Evolutionary conservation across 805 yeast species (phyloP), one percentile per base, ranked within the genome.

Genomic region (Yamadazyma laniorum): DNA sequence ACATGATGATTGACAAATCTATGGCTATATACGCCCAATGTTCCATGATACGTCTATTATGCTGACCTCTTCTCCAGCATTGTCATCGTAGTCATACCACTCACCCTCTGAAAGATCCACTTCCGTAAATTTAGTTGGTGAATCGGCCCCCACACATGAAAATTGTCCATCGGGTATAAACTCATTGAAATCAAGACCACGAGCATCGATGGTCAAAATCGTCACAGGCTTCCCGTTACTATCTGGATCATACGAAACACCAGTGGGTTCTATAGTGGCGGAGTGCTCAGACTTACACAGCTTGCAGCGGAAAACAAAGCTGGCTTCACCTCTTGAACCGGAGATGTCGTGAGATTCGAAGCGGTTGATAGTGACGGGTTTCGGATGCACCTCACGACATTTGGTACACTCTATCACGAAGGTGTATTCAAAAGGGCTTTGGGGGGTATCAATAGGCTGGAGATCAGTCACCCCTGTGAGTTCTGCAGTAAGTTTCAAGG

Each of bases 1-100:
- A n/a, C n/a, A n/a, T n/a, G n/a, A n/a, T n/a, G n/a, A n/a, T n/a
- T n/a, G n/a, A n/a, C n/a, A n/a, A n/a, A n/a, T n/a, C n/a, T n/a
- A n/a, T n/a, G n/a, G n/a, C 34, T 39, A 47, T 13, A 34, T 19
- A 22, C 67, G 48, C 23, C 68, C 62, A 29, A 91, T 68, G 7
- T 72, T 75, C 83, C 93, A 90, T 30, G 61, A 55, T n/a, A 80
- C 68, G 3, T 86, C 90, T 1, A 85, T 79, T 12, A 93, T 74
- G 16, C 90, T 78, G 14, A 89, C 96, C 59, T 91, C 97, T 29
- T 68, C 76, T 9, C 79, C 76, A 6, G 84, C 81, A 48, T 80
- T 77, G 40, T 93, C 98, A 58, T 93, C 98, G 55, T 90, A 93
- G 52, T 93, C 99, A 56, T 82, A 93, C 90, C 96, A 90, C 56